These are phyloP conservation scores for Hypoxylon perforatum DNA, from an alignment of 495 filamentous ascomycete species.

Conservation along the genomic window DNA sequence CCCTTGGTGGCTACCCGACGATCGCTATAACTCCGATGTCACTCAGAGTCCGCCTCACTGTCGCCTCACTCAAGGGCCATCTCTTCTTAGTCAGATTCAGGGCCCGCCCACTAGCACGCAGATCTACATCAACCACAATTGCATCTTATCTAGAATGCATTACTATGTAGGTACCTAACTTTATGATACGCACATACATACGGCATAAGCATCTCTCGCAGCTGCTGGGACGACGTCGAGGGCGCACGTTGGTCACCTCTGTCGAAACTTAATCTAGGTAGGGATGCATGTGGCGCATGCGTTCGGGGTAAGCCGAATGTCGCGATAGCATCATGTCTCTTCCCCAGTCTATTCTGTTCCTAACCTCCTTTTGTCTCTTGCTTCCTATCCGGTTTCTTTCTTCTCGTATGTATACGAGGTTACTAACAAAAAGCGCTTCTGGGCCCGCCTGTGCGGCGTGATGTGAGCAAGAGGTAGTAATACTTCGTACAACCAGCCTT, in stretches of 20 bases:
- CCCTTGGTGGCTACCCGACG: conserved; percentile 22
- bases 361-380: neutral
- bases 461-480: conserved; percentile 30
- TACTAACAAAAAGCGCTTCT: conserved; percentile 13
- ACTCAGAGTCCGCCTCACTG: conserved; percentile 9
- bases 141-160: conserved; percentile 8
- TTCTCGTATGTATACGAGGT: conserved; percentile 2
- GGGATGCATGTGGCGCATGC: conserved; percentile 30
- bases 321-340: conserved; percentile 6
- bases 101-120: conserved; percentile 25
- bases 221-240: neutral
- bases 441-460: conserved; percentile 23
- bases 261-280: conserved; percentile 2
- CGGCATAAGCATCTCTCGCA: neutral
- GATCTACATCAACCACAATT: conserved; percentile 24
- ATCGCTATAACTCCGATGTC: conserved; percentile 26
- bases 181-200: neutral
- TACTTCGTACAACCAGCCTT: conserved; percentile 28
- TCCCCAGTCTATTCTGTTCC: conserved; percentile 9
- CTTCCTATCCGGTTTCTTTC: neutral
- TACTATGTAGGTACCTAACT: no score
- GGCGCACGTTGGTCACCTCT: conserved; percentile 14
- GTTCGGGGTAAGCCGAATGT: conserved; percentile 13
- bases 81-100: conserved; percentile 8
- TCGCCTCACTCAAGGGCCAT: conserved; percentile 25